Evolutionary conservation across 176 grass and related monocot species (phyloP).

Genomic region (Paspalum notatum): DNA sequence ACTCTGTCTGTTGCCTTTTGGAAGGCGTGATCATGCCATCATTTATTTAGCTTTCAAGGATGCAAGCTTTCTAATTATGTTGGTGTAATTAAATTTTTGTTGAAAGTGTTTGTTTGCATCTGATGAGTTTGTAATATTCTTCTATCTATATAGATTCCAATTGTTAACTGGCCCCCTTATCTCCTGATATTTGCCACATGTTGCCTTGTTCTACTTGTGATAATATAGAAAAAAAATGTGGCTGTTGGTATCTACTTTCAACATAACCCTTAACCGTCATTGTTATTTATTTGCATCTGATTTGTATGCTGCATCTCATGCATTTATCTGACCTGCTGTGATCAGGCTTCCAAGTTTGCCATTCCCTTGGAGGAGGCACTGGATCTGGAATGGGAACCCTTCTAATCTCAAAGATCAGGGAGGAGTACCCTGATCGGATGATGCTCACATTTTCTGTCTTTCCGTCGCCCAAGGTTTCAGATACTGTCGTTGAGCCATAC

Average conservation of each 20-base stretch:
- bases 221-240: too few species aligned
- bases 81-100: too few species aligned
- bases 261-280: not conserved
- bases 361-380: conserved; percentile 86
- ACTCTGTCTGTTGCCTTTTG: too few species aligned
- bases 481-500: conserved; percentile 87
- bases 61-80: too few species aligned
- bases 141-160: too few species aligned
- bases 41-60: too few species aligned
- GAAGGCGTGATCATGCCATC: too few species aligned
- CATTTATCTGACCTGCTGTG: not conserved
- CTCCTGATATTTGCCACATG: too few species aligned
- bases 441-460: conserved; percentile 95
- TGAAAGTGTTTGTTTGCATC: not conserved
- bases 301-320: not conserved
- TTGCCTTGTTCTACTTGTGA: too few species aligned
- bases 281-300: not conserved
- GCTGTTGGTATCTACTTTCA: too few species aligned
- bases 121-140: not conserved
- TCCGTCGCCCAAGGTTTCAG: conserved; percentile 86
- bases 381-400: conserved; percentile 92
- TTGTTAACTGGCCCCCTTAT: too few species aligned
- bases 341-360: conserved; percentile 86
- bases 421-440: conserved; percentile 90
- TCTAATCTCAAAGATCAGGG: conserved; percentile 91